Percentiles rank a stretch among this genome's conserved stretches.
Evolutionary conservation across 352 stramenopile species (phyloP).

Genomic region (Pythium myriotylum): DNA sequence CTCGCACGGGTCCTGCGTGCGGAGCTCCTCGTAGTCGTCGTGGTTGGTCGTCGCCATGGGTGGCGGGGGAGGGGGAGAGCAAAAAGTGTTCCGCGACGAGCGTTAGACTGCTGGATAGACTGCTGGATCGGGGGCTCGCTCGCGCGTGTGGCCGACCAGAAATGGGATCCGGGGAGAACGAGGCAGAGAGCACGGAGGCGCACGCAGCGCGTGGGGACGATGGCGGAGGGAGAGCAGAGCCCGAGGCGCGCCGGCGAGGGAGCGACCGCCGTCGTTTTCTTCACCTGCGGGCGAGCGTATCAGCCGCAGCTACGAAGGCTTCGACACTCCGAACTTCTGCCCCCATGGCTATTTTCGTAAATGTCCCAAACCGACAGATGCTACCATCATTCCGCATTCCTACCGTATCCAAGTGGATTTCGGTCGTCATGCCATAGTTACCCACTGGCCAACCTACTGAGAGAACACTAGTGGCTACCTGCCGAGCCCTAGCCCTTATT

Average conservation of each 20-base stretch:
- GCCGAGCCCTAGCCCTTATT: slow-evolving; percentile 9
- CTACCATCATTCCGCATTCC: slow-evolving; percentile 5
- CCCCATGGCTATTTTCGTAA: slow-evolving; percentile 12
- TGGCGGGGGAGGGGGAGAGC: background rate
- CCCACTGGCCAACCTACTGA: too few species aligned
- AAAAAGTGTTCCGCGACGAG: background rate
- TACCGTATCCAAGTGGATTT: too few species aligned
- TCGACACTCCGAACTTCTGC: slow-evolving; percentile 2
- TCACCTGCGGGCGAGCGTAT: slow-evolving; percentile 14
- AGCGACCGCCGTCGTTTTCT: slow-evolving; percentile 17
- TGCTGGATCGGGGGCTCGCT: too few species aligned
- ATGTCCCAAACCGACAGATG: background rate
- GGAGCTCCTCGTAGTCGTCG: slow-evolving; percentile 7
- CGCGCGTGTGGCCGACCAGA: too few species aligned
- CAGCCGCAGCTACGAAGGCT: slow-evolving; percentile 7
- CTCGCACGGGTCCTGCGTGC: background rate
- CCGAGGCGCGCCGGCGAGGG: too few species aligned
- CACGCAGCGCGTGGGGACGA: slow-evolving; percentile 8
- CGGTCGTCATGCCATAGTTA: too few species aligned
- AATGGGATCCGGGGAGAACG: slow-evolving; percentile 1
- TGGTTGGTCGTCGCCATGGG: background rate
- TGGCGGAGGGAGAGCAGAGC: too few species aligned
- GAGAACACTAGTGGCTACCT: too few species aligned
- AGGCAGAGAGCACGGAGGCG: background rate
- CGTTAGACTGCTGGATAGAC: too few species aligned